Base-by-base conservation (phyloP, 208 protist genomes). In the Wallacemonas collosoma region DNA sequence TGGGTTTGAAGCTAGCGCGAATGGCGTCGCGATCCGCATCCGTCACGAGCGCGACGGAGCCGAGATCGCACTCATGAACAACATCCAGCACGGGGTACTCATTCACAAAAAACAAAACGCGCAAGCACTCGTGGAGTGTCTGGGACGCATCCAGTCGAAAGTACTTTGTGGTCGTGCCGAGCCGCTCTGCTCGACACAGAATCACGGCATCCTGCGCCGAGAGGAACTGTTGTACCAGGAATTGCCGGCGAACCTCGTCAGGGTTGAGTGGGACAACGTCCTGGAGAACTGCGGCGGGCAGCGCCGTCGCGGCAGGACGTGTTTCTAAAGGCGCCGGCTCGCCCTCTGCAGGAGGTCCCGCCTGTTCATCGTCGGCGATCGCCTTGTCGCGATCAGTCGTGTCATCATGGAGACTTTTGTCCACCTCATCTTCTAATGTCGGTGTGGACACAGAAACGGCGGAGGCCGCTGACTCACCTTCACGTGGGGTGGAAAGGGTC, bases 81-180 rank as follows among this genome's bases (percentile, higher is more conserved):
- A 97, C 86, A 5, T 86, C 68, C 55, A 97, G 90, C 7, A 91
- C 86, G 17, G 93, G 93, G 64, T 85, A 97, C 81, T 97, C 93
- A 60, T 85, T 95, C 3, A 97, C 77, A 57, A 94, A 95, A 72
- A 93, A 97, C 11, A 97, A 71, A 0, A 73, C 79, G 26, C 93
- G 90, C 44, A 97, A 57, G 48, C 80, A 85, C 50, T 93, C 88
- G 58, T 93, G 88, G 12, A 97, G 72, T 26, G 93, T 94, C 15
- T 81, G 64, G 26, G 74, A 58, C 0, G 81, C 77, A 17, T 85
- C 68, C 0, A 97, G 68, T 9, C 68, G 68, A 61, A 97, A 95
- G 69, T 91, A 97, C 50, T 82, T 77, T 5, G 56, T 71, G 47
- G 82, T 69, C 17, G 48, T 75, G 35, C 89, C 89, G 9, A 97